A percentile compares a stretch with the other conserved stretches of the same genome.
phyloP scores from a whole-genome alignment of 306 rosid genomes.

The Glycine latifolia region DNA sequence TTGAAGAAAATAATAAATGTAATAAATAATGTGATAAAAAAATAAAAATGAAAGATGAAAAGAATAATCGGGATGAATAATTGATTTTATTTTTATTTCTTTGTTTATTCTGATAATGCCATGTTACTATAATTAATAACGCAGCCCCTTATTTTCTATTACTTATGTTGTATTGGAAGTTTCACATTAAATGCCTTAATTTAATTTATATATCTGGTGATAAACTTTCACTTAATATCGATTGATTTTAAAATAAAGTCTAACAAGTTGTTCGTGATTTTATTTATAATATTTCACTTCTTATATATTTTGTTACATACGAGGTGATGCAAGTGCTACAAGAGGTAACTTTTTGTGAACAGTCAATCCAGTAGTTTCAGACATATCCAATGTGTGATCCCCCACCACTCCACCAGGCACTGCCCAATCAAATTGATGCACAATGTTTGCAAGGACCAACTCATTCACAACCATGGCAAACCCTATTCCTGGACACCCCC shows the following conservation, averaged over 20 bases:
- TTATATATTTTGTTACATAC: not conserved
- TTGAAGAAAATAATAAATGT: no score
- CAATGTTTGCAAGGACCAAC: conserved; percentile 16
- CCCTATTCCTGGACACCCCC: conserved; percentile 9
- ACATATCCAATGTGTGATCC: not conserved
- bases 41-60: not conserved
- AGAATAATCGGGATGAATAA: not conserved
- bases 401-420: not conserved
- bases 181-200: no score
- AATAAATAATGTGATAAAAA: no score
- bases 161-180: no score
- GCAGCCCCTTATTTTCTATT: not conserved
- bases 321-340: conserved; percentile 2
- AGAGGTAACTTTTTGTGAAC: conserved; percentile 36
- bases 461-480: conserved; percentile 29
- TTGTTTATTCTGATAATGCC: no score
- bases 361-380: conserved; percentile 20
- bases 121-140: not conserved
- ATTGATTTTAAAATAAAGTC: no score
- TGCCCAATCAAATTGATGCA: conserved; percentile 39
- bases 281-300: not conserved
- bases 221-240: no score
- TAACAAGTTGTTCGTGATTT: no score
- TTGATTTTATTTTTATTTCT: not conserved
- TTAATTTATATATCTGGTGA: no score